Conservation (phyloP, 495 filamentous ascomycete species). For the Trichoderma virens region DNA sequence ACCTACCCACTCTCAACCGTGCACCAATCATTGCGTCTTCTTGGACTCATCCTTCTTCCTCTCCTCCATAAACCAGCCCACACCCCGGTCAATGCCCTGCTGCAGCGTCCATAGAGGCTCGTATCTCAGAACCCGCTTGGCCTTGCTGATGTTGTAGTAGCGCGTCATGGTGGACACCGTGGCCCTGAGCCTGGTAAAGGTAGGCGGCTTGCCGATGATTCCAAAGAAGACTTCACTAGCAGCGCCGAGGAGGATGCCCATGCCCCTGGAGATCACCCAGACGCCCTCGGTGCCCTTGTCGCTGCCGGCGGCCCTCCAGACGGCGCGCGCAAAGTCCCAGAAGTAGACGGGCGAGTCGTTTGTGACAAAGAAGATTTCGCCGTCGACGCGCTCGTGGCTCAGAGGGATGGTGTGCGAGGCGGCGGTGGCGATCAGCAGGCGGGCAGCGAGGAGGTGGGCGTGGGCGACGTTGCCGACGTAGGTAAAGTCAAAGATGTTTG, state of each 20-base stretch:
- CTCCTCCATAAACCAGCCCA: slow-evolving; percentile 56
- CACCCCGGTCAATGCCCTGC: slow-evolving; percentile 64
- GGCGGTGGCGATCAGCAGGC: slow-evolving; percentile 58
- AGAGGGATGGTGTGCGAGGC: slow-evolving; percentile 50
- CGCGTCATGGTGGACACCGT: slow-evolving; percentile 74
- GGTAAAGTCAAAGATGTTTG: slow-evolving; percentile 82
- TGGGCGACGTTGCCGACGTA: slow-evolving; percentile 74
- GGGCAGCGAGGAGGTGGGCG: slow-evolving; percentile 64
- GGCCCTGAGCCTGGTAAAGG: slow-evolving; percentile 66
- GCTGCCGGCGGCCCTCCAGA: slow-evolving; percentile 70
- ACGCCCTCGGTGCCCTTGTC: slow-evolving; percentile 56
- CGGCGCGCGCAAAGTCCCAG: slow-evolving; percentile 80
- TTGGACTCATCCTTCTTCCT: slow-evolving; percentile 24
- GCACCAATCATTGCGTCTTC: slow-evolving; percentile 14
- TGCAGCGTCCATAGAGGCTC: slow-evolving; percentile 62
- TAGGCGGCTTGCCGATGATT: slow-evolving; percentile 63
- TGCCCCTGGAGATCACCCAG: slow-evolving; percentile 56
- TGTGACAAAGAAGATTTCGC: slow-evolving; percentile 92
- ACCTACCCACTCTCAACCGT: slow-evolving; percentile 1
- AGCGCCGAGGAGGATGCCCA: slow-evolving; percentile 58
- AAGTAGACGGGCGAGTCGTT: slow-evolving; percentile 90
- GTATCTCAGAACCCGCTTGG: slow-evolving; percentile 70
- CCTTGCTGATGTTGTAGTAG: slow-evolving; percentile 82
- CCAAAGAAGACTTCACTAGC: slow-evolving; percentile 61
- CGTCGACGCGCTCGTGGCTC: slow-evolving; percentile 75